A percentile compares a stretch with the other conserved stretches of the same genome.
These are phyloP conservation scores for Coffea humblotiana DNA, from an alignment of 305 asterid species.

Conservation along the genomic window DNA sequence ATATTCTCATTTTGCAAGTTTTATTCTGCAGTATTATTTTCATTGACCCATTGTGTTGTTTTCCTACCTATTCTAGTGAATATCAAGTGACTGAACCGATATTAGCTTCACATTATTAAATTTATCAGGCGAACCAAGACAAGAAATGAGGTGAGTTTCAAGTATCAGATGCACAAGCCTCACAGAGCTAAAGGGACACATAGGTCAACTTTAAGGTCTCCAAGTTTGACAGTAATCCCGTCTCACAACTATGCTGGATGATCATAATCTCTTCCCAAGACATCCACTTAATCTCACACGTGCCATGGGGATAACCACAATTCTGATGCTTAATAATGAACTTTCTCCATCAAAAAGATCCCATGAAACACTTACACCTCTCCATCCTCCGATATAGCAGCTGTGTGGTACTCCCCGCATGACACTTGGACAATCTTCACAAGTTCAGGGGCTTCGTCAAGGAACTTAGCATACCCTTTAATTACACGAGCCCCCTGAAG, in stretches of 20 bases:
- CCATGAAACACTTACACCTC: conserved; percentile 94
- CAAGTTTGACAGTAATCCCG: conserved; percentile 6
- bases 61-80: background rate
- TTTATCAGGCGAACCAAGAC: background rate
- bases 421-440: conserved; percentile 88
- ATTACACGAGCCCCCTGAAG: conserved; percentile 91
- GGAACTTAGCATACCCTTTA: conserved; percentile 81
- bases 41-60: background rate
- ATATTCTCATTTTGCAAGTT: background rate
- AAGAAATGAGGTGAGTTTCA: background rate
- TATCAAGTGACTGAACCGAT: background rate
- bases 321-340: conserved; percentile 44
- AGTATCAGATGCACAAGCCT: background rate
- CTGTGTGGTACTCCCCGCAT: conserved; percentile 87
- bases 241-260: conserved; percentile 11
- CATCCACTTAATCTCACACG: conserved; percentile 29
- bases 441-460: conserved; percentile 93
- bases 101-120: background rate
- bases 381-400: conserved; percentile 87
- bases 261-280: conserved; percentile 27
- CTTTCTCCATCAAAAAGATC: conserved; percentile 45
- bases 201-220: conserved; percentile 6
- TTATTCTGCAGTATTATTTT: background rate
- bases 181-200: background rate
- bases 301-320: conserved; percentile 40